Conservation (phyloP, 805 yeast genomes). For the Saturnispora kantuleensis region DNA sequence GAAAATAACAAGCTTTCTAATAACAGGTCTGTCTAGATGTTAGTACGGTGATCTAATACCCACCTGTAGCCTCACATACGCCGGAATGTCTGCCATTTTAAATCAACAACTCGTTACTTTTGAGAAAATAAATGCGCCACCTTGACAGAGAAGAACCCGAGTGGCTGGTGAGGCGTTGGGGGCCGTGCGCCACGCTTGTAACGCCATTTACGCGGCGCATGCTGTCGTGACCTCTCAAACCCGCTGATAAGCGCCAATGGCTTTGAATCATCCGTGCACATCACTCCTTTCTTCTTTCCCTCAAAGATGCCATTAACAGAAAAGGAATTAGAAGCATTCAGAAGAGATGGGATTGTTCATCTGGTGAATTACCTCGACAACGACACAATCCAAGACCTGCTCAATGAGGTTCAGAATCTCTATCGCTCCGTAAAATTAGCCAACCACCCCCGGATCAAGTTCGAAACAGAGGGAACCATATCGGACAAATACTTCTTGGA, state of each 20-base stretch:
- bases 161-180: too few relatives aligned
- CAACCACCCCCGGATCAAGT: slow-evolving; percentile 59
- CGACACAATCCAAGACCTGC: slow-evolving; percentile 31
- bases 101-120: too few relatives aligned
- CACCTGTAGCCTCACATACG: slow-evolving; percentile 19
- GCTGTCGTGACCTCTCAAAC: not conserved
- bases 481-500: slow-evolving; percentile 66
- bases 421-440: slow-evolving; percentile 40
- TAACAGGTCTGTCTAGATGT: slow-evolving; percentile 39
- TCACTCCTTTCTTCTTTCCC: not conserved
- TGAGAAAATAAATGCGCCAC: too few relatives aligned
- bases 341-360: slow-evolving; percentile 52
- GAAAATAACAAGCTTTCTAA: slow-evolving; percentile 60
- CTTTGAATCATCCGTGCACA: not conserved
- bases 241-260: not conserved
- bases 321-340: slow-evolving; percentile 41
- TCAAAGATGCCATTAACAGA: slow-evolving; percentile 29
- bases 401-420: slow-evolving; percentile 35
- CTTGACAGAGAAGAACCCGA: not conserved
- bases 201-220: not conserved
- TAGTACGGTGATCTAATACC: slow-evolving; percentile 2
- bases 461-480: slow-evolving; percentile 49
- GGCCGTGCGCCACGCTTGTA: too few relatives aligned
- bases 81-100: slow-evolving; percentile 28
- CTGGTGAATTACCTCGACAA: slow-evolving; percentile 43